Base-by-base conservation (phyloP, 768 basidiomycete genomes). In the Boletus rubroflammeus region DNA sequence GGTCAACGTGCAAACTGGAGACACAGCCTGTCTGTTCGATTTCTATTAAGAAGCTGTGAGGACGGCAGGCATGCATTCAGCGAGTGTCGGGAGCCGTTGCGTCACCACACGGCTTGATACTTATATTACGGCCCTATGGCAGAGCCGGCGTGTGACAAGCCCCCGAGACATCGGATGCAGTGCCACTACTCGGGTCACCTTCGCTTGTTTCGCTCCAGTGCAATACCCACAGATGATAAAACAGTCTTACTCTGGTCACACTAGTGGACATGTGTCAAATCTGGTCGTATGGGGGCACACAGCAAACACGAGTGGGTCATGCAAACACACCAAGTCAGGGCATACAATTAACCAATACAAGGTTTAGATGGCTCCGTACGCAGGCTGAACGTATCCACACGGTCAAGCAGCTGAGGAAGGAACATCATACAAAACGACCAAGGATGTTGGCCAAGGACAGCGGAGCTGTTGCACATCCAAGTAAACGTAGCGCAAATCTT, bases 391-490 rank as follows among this genome's bases (percentile, higher is more conserved):
- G 25, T n/a, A 34, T 35, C n/a, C 28, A 28, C 35, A 40, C 5
- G 36, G 3, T 71, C 61, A 69, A 45, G 54, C 51, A 50, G 55
- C 17, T 8, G 56, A 35, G 25, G 60, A 29, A 42, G 68, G 34
- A 23, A 19, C 40, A 48, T 70, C 69, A 19, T 71, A 71, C 73
- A 83, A 73, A 34, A 90, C 62, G 26, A 82, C 71, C 78, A 91
- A 72, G 2, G 82, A 81, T 7, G 78, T 80, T 0, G 89, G 85
- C 88, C 88, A 90, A 17, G 86, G 81, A 5, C 74, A 74, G 11
- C 78, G 72, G n/a, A 72, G 50, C 61, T 82, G 78, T 1, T 74
- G 67, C 1, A 66, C 61, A 53, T 81, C 77, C 55, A 91, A 71
- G 66, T 88, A 90, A 50, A 76, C 74, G 60, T 78, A 78, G 10